These are phyloP conservation scores for Trichoderma reesei DNA, from an alignment of 495 filamentous ascomycete genomes.

Conservation along the genomic window DNA sequence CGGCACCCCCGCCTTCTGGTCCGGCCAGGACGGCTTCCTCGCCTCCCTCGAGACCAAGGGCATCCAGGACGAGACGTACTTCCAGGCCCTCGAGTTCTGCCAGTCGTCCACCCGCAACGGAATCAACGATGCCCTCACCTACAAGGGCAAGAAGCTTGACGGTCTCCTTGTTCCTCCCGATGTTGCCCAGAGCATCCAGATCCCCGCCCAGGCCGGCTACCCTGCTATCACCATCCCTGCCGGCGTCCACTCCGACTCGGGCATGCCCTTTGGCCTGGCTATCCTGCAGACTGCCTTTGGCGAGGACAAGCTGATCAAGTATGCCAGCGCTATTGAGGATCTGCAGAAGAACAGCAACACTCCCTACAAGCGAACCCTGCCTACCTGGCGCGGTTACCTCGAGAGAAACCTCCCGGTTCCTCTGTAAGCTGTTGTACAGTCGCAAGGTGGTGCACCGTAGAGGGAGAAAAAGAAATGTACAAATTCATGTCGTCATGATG, in stretches of 20 bases:
- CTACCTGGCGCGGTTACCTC: constrained; percentile 17
- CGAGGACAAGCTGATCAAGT: constrained; percentile 52
- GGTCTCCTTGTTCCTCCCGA: constrained; percentile 59
- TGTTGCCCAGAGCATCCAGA: constrained; percentile 50
- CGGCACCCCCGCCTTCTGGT: constrained; percentile 49
- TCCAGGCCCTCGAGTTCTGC: constrained; percentile 51
- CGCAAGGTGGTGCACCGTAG: background rate
- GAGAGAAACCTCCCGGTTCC: constrained; percentile 17
- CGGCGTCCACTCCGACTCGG: constrained; percentile 39
- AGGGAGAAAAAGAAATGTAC: background rate
- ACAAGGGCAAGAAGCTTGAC: constrained; percentile 39
- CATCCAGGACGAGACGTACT: constrained; percentile 56
- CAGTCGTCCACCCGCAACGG: constrained; percentile 49
- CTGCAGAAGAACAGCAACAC: constrained; percentile 13
- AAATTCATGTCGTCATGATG: background rate
- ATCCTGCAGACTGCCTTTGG: constrained; percentile 57
- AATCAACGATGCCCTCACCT: constrained; percentile 54
- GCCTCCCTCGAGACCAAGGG: constrained; percentile 50
- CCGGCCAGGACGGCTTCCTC: constrained; percentile 60
- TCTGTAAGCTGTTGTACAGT: background rate
- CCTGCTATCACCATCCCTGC: constrained; percentile 61
- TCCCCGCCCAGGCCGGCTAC: constrained; percentile 52
- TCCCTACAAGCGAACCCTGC: constrained; percentile 15
- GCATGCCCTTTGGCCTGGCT: constrained; percentile 62
- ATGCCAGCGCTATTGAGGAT: constrained; percentile 62